Percentiles rank a stretch among this genome's conserved stretches.
phyloP scores from a whole-genome alignment of 768 basidiomycete species.

The Boletales sp. region DNA sequence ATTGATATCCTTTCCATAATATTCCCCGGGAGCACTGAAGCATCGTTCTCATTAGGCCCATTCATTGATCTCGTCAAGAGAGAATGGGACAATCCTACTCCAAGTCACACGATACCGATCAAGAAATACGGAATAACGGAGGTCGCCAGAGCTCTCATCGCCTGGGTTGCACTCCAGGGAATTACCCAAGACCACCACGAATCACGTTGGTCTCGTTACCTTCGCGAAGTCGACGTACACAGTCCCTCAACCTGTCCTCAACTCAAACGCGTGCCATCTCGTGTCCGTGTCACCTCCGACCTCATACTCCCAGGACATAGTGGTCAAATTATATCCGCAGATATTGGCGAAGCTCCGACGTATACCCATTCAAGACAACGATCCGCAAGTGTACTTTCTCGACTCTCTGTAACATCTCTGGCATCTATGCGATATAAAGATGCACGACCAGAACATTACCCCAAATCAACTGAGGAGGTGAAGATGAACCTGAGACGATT shows the following conservation, averaged over 20 bases:
- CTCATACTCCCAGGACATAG: constrained; percentile 61
- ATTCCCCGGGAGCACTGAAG: constrained; percentile 73
- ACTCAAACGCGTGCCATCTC: constrained; percentile 41
- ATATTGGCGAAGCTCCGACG: constrained; percentile 62
- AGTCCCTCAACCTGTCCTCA: constrained; percentile 35
- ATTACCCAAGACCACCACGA: constrained; percentile 83
- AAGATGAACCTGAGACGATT: constrained; percentile 71
- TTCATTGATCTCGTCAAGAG: constrained; percentile 78
- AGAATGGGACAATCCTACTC: constrained; percentile 63
- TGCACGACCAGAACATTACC: constrained; percentile 16
- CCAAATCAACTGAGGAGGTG: constrained; percentile 44
- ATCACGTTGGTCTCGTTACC: constrained; percentile 58
- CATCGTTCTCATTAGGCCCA: constrained; percentile 75
- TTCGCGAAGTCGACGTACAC: constrained; percentile 64
- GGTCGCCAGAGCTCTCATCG: constrained; percentile 66
- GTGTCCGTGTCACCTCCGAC: constrained; percentile 70
- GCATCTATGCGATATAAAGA: constrained; percentile 25
- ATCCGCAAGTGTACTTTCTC: constrained; percentile 25
- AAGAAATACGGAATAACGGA: constrained; percentile 62
- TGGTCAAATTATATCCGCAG: constrained; percentile 76
- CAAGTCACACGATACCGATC: constrained; percentile 51
- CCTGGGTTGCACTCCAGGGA: constrained; percentile 78
- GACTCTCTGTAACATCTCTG: constrained; percentile 26
- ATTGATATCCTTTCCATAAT: constrained; percentile 70
- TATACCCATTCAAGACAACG: constrained; percentile 29